Base-by-base conservation (phyloP, 768 basidiomycete genomes). In the Auricularia auricula-judae region DNA sequence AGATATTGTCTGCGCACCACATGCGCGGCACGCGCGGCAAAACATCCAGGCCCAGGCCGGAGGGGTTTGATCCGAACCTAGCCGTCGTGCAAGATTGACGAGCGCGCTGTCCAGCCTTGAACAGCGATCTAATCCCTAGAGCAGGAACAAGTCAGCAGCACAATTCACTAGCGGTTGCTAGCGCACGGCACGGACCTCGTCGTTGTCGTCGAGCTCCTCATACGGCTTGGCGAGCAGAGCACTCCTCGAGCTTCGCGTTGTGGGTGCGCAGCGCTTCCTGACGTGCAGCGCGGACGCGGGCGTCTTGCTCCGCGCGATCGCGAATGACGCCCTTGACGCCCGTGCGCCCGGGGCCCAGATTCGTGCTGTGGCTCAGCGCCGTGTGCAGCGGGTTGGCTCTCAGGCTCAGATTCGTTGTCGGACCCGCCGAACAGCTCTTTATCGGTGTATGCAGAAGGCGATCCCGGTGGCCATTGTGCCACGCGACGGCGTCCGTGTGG, bases 251-350 rank as follows among this genome's bases (percentile, higher is more conserved):
- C 66, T 77, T 80, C 62, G 71, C 67, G 68, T 82, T 80, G 66
- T 85, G 67, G 3, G 78, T 81, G 42, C 82, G 80, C 36, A 85
- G 72, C 64, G 88, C 86, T 16, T 73, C 75, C 3, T 77, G 78
- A 12, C 78, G 77, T 67, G 81, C 82, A 34, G 81, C 79, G n/a
- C 82, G 80, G 16, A 56, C 66, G 12, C 64, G 29, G 43, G 64
- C 74, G 29, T 77, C 80, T 2, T 89, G 89, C 70, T 93, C 91
- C 65, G 85, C 79, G 36, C 84, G 81, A 74, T 93, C 91, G 34
- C 90, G 82, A 64, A 93, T 89, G 65, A 93, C 91, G 33, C 91
- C 91, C 68, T 93, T 93, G 59, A 93, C 91, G 23, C 91, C 91
- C 4, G 91, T 93, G 35, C 91, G 80, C 3, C 91, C 91, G 10